Percentiles rank a stretch among this genome's conserved stretches.
Evolutionary conservation across 2,329 filamentous ascomycete species (phyloP).

Genomic region (Neonectria hederae): DNA sequence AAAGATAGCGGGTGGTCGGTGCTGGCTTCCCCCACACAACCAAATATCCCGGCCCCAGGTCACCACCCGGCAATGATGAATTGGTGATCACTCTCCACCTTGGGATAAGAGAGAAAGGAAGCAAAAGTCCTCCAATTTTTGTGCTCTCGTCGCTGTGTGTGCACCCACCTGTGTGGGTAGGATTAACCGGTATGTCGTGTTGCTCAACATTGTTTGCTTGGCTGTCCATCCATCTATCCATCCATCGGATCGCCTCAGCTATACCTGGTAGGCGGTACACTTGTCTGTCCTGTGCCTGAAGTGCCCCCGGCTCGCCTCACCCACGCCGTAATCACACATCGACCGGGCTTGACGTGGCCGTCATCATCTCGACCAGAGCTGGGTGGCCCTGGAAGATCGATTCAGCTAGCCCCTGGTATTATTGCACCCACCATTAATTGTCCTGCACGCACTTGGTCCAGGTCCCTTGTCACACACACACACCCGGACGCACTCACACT

Average conservation of each 20-base stretch:
- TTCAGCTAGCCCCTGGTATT: constrained; percentile 8
- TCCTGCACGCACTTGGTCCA: background rate
- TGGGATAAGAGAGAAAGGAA: constrained; percentile 14
- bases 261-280: background rate
- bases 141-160: background rate
- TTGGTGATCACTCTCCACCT: constrained; percentile 19
- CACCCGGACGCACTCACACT: background rate
- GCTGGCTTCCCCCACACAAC: constrained; percentile 2
- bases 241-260: background rate
- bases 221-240: too few relatives aligned
- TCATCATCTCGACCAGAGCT: constrained; percentile 16
- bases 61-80: constrained; percentile 6
- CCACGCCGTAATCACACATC: constrained; percentile 2
- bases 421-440: background rate
- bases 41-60: background rate
- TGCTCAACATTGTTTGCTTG: background rate
- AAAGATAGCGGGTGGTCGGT: background rate
- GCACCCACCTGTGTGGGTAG: background rate
- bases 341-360: constrained; percentile 20
- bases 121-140: background rate
- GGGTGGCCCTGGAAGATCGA: constrained; percentile 11
- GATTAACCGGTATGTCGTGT: background rate
- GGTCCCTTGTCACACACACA: background rate
- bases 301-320: constrained; percentile 7
- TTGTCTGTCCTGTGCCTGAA: background rate